Base-by-base conservation (phyloP, 257 asterid genomes). In the Ophiorrhiza pumila region DNA sequence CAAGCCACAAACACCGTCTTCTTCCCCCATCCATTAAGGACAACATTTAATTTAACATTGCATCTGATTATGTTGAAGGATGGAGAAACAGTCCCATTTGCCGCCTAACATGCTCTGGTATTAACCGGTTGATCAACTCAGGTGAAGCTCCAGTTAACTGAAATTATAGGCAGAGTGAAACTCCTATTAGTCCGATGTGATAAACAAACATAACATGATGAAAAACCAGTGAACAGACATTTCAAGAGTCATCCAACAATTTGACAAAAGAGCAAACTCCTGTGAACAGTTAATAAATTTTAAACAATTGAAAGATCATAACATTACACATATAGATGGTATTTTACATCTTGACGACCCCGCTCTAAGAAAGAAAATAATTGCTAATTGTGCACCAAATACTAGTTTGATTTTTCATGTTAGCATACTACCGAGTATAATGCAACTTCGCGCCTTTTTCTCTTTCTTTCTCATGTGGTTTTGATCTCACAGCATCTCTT, bases 121-220 rank as follows among this genome's bases (percentile, higher is more conserved):
- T 81, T 74, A 84, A 68, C 75, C 80, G 77, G 79, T 66, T 62
- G 75, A 91, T 87, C 86, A 91, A 70, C 79, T 89, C 97, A 34
- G 90, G 89, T 31, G 96, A 85, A n/a, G 91, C 87, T 82, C 92
- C 97, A 58, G 88, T 45, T 75, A 92, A 68, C 97, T 92, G 86
- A 78, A 81, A 76, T 57, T 25, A 49, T 34, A 37, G 68, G 73
- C 50, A 67, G 62, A 29, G 71, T 25, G 29, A 42, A 35, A 52
- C 20, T 29, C 52, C 52, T 52, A 32, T 35, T 5, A 52, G 47
- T 15, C 35, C n/a, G 49, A 69, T 58, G 22, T 2, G n/a, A 14
- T 49, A 45, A 43, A 45, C 23, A 50, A 46, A 62, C 52, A 15
- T 46, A 18, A 17, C 57, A 49, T 61, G 27, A 15, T 23, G 35